Conservation (phyloP, 345 rosid species). For the Hibiscus trionum region DNA sequence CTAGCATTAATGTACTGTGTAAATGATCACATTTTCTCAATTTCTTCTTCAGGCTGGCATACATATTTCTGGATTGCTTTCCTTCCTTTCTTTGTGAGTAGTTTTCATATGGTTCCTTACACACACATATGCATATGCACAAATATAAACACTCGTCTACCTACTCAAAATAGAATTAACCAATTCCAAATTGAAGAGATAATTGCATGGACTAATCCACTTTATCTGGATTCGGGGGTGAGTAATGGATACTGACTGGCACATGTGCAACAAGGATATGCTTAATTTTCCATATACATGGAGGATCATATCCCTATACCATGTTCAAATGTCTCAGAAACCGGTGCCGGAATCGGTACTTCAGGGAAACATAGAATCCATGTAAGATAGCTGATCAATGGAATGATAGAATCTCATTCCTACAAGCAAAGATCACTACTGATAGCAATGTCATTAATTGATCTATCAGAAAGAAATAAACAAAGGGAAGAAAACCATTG, state of each 20-base stretch:
- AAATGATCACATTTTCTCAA: constrained; percentile 5
- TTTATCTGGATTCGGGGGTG: neutral
- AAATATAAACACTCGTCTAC: neutral
- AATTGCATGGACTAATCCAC: neutral
- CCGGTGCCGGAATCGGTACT: neutral
- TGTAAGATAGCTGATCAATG: neutral
- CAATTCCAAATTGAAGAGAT: neutral
- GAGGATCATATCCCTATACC: neutral
- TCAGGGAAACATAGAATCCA: neutral
- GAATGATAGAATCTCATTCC: neutral
- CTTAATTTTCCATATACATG: neutral
- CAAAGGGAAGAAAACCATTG: neutral
- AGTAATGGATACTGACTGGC: neutral
- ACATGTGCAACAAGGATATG: neutral
- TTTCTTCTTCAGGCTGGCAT: constrained; percentile 74
- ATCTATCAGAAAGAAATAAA: too few relatives aligned
- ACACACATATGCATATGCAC: neutral
- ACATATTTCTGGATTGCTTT: constrained; percentile 93
- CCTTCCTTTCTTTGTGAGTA: constrained; percentile 70
- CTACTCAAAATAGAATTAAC: neutral
- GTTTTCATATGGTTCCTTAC: constrained; percentile 1
- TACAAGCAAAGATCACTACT: neutral
- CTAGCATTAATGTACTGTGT: neutral
- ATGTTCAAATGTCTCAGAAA: neutral
- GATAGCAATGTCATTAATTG: neutral